These are phyloP conservation scores for Ogataea sp. DNA, from an alignment of 805 yeast species.

Conservation along the genomic window DNA sequence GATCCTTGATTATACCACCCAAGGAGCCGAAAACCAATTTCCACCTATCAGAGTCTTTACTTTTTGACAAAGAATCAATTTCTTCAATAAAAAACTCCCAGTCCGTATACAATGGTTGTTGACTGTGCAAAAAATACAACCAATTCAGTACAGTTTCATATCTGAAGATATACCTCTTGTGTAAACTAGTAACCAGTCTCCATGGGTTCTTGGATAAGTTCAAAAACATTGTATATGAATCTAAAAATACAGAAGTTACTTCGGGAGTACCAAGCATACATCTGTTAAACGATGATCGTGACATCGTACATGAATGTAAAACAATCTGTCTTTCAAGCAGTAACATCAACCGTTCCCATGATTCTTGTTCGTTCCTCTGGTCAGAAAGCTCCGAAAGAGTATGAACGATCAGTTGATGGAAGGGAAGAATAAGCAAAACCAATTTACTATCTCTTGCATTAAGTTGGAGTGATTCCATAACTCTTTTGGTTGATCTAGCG, in stretches of 20 bases:
- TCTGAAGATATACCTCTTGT: conserved; percentile 6
- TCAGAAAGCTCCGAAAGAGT: conserved; percentile 11
- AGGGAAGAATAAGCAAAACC: conserved; percentile 11
- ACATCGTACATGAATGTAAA: conserved; percentile 9
- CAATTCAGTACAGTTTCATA: conserved; percentile 14
- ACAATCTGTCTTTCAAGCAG: conserved; percentile 9
- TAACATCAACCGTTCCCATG: conserved; percentile 1
- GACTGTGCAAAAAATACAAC: conserved; percentile 18
- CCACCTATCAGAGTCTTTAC: conserved; percentile 4
- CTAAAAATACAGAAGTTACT: conserved; percentile 8
- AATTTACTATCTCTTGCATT: conserved; percentile 2
- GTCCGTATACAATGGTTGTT: conserved; percentile 15
- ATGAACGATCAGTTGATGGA: conserved; percentile 11
- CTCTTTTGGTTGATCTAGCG: conserved; percentile 5
- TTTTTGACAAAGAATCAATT: conserved; percentile 7
- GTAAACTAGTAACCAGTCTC: conserved; percentile 12
- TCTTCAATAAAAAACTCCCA: conserved; percentile 23
- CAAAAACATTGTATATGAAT: conserved; percentile 16
- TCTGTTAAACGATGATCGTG: conserved; percentile 9
- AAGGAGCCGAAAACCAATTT: conserved; percentile 12
- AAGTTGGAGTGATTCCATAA: conserved; percentile 3
- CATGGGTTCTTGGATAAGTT: conserved; percentile 17
- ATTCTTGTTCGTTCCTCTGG: conserved; percentile 1
- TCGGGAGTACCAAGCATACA: conserved; percentile 7
- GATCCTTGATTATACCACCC: conserved; percentile 13